These are phyloP conservation scores for Cryptococcus deneoformans DNA, from an alignment of 1,284 basidiomycete species.

Conservation along the genomic window DNA sequence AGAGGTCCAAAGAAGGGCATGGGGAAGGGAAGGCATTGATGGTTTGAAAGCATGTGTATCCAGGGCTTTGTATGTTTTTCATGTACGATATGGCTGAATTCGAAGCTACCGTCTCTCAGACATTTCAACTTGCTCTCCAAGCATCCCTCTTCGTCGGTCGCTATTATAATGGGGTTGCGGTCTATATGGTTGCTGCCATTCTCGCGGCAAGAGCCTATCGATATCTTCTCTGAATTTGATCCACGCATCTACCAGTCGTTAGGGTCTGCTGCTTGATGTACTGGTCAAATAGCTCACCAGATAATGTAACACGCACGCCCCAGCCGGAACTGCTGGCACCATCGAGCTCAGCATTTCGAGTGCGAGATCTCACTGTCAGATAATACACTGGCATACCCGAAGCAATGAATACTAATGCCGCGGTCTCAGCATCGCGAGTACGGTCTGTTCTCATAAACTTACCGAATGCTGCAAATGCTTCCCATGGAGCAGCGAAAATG, in stretches of 20 bases:
- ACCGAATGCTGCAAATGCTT: constrained; percentile 84
- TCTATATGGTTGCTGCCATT: constrained; percentile 3
- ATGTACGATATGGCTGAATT: constrained; percentile 1
- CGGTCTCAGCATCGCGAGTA: neutral
- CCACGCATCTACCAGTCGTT: constrained; percentile 26
- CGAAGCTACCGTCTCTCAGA: constrained; percentile 17
- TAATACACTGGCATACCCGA: constrained; percentile 81
- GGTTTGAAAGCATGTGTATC: neutral
- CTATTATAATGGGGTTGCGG: constrained; percentile 1
- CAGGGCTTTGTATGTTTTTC: constrained; percentile 1
- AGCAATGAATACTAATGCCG: constrained; percentile 47
- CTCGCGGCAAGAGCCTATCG: constrained; percentile 10
- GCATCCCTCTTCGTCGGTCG: constrained; percentile 21
- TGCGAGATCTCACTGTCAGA: constrained; percentile 56
- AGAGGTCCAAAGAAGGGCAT: constrained; percentile 12
- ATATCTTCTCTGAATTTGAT: constrained; percentile 20
- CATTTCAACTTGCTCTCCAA: constrained; percentile 34
- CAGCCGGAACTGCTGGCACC: constrained; percentile 4
- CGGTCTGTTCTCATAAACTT: constrained; percentile 22
- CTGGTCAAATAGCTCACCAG: constrained; percentile 6
- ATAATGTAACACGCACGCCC: constrained; percentile 20
- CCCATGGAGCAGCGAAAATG: constrained; percentile 84
- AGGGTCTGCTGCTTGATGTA: no score
- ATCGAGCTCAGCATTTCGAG: constrained; percentile 6
- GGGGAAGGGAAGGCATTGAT: constrained; percentile 13